Evolutionary conservation across 768 basidiomycete species (phyloP), one percentile per base, ranked within the genome.

Genomic region (Pleurotus giganteus): DNA sequence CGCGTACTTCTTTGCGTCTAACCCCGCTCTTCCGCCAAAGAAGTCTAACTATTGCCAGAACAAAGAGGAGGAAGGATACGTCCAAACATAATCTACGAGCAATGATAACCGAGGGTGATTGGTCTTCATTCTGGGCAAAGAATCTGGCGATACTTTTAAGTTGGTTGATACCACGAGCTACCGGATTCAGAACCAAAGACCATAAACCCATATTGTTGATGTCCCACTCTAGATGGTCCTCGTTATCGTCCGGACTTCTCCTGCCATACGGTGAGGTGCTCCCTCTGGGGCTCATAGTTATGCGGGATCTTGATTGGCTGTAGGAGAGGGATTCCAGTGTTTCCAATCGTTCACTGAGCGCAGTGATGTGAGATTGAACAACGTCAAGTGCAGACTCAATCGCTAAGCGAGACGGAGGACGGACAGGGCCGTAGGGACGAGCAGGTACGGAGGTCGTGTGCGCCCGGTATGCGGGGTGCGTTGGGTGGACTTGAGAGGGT

Each of bases 191-290:
- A 13, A 91, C 73, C 42, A 86, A 61, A 5, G 91, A 82, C 91
- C 91, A 94, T 74, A 92, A 79, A 44, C 91, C 91, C 65, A 92
- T 74, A 65, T 92, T 89, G 47, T 89, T 81, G n/a, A 89, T 63
- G 64, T 91, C 86, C 85, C 86, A 89, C 17, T 75, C 69, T 28
- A 69, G 67, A 9, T 31, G 57, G 28, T 67, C 69, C 29, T 64
- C 65, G 2, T 70, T 62, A 36, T 68, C 65, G 29, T 73, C 62
- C 4, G 79, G 78, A 31, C 78, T 80, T 29, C 72, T 71, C n/a
- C 76, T 71, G 43, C 75, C 71, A 11, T 67, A 56, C 12, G 78
- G 71, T 37, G 75, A 75, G 29, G 71, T 73, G 26, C 68, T 63
- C 24, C 67, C 66, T 52, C 72, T 68, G 4, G 77, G 72, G 41